Conservation (phyloP, 108 stramenopile genomes). For the Tribonema minus region DNA sequence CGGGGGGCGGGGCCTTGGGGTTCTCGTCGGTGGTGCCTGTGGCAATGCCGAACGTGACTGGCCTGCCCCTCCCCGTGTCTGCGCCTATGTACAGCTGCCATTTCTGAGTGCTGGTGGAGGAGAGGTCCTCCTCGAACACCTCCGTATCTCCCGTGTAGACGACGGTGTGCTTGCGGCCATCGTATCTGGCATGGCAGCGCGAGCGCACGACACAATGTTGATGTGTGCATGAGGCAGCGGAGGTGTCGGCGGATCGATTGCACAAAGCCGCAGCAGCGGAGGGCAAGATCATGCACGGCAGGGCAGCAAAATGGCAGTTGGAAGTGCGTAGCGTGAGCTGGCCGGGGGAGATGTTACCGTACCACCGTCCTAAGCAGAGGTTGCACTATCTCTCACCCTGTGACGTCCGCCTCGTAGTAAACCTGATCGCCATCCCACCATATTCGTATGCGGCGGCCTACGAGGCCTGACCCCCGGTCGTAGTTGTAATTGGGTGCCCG, state of each 20-base stretch:
- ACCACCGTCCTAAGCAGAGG: no score
- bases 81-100: background rate
- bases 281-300: background rate
- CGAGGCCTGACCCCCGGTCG: constrained; percentile 1
- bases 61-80: background rate
- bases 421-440: constrained; percentile 40
- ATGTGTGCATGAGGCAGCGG: background rate
- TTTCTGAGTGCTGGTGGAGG: constrained; percentile 1
- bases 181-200: background rate
- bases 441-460: constrained; percentile 18
- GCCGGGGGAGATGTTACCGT: no score
- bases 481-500: no score
- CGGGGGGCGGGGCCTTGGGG: background rate
- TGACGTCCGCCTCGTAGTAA: constrained; percentile 21
- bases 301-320: background rate
- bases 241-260: background rate
- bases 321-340: no score
- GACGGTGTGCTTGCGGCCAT: constrained; percentile 4
- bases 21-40: background rate
- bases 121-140: constrained; percentile 19
- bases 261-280: background rate
- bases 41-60: background rate
- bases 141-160: constrained; percentile 27
- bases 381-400: no score
- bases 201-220: no score